Conservation (phyloP, 805 yeast genomes). For the Candida tallmaniae region DNA sequence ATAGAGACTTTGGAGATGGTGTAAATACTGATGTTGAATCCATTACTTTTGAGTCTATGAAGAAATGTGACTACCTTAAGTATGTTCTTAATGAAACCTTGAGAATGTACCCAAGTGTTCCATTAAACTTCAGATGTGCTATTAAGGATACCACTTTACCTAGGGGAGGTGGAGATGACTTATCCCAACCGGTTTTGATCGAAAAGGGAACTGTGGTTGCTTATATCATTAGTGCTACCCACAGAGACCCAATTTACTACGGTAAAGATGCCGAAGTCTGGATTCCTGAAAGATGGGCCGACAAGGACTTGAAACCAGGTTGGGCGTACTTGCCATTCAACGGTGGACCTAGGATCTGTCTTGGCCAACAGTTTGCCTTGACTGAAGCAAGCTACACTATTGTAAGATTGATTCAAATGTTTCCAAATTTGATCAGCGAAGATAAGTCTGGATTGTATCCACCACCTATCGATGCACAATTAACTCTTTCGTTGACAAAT, state of each 20-base stretch:
- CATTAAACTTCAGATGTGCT: conserved; percentile 28
- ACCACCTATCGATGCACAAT: conserved; percentile 15
- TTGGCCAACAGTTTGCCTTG: conserved; percentile 54
- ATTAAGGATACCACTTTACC: conserved; percentile 30
- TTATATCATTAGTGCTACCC: conserved; percentile 39
- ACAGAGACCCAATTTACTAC: conserved; percentile 35
- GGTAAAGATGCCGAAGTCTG: conserved; percentile 44
- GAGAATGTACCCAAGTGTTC: conserved; percentile 34
- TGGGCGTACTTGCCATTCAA: conserved; percentile 52
- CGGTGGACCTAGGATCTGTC: conserved; percentile 53
- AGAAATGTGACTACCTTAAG: conserved; percentile 31
- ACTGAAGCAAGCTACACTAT: conserved; percentile 46
- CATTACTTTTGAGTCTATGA: conserved; percentile 30
- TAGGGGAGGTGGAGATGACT: conserved; percentile 37
- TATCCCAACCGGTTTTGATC: conserved; percentile 32
- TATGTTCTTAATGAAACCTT: conserved; percentile 27
- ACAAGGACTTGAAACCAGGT: conserved; percentile 26
- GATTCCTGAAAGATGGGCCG: conserved; percentile 48
- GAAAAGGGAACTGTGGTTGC: conserved; percentile 40
- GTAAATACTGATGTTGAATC: conserved; percentile 18
- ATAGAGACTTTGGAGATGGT: conserved; percentile 22
- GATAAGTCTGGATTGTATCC: conserved; percentile 11
- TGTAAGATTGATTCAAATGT: conserved; percentile 28
- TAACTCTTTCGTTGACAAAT: conserved; percentile 13
- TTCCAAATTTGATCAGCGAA: conserved; percentile 16